These are phyloP conservation scores for Aspergillus kassunensis DNA, from an alignment of 495 filamentous ascomycete species.

Conservation along the genomic window DNA sequence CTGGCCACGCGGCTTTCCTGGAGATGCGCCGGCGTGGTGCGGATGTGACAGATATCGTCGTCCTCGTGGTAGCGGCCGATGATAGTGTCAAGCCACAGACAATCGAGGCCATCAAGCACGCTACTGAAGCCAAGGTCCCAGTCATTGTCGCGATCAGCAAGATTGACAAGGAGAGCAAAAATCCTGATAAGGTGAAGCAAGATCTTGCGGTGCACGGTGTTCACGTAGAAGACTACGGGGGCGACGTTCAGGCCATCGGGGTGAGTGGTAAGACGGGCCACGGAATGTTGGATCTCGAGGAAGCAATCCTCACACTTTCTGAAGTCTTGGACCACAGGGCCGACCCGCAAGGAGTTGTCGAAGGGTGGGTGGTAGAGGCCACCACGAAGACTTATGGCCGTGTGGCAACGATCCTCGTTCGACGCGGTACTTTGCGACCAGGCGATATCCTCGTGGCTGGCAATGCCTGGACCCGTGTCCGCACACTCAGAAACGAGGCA, in stretches of 20 bases:
- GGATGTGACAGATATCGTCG: slow-evolving; percentile 93
- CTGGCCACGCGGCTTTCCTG: slow-evolving; percentile 92
- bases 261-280: slow-evolving; percentile 92
- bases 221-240: slow-evolving; percentile 92
- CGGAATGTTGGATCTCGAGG: slow-evolving; percentile 90
- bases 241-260: slow-evolving; percentile 85
- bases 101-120: slow-evolving; percentile 93
- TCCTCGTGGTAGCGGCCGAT: slow-evolving; percentile 94
- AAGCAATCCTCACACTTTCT: slow-evolving; percentile 74
- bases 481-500: slow-evolving; percentile 79
- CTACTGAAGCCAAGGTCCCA: slow-evolving; percentile 81
- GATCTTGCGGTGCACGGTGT: slow-evolving; percentile 83
- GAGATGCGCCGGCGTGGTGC: slow-evolving; percentile 95
- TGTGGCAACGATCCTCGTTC: slow-evolving; percentile 84
- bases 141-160: slow-evolving; percentile 99
- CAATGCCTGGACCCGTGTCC: slow-evolving; percentile 75
- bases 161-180: slow-evolving; percentile 79
- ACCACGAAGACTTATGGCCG: slow-evolving; percentile 82
- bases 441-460: slow-evolving; percentile 90
- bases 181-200: slow-evolving; percentile 76
- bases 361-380: slow-evolving; percentile 95
- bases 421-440: slow-evolving; percentile 74
- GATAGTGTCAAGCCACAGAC: slow-evolving; percentile 98
- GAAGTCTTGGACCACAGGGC: slow-evolving; percentile 90
- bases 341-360: slow-evolving; percentile 68